Percentiles rank a stretch among this genome's conserved stretches.
Conservation (phyloP, 2,329 filamentous ascomycete genomes). For the Coleophoma eucalyptorum region DNA sequence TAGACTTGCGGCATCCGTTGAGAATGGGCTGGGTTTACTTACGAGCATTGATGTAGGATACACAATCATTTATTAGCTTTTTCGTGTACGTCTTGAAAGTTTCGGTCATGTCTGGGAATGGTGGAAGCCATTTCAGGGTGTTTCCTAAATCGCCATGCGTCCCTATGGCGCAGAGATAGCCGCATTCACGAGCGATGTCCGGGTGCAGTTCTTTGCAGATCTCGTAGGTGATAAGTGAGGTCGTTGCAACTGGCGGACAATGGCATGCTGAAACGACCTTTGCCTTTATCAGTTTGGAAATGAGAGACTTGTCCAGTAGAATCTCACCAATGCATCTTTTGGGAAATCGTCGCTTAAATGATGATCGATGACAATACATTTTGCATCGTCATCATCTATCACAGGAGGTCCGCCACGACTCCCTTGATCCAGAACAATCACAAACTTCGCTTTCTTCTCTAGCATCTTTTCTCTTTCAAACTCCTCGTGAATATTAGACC, state of each 20-base stretch:
- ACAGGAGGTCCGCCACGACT: conserved; percentile 51
- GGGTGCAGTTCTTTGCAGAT: conserved; percentile 56
- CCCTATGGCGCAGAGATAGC: conserved; percentile 61
- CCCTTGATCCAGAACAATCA: conserved; percentile 65
- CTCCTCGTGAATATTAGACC: conserved; percentile 52
- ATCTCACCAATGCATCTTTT: conserved; percentile 23
- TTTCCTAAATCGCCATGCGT: conserved; percentile 66
- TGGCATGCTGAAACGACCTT: conserved; percentile 59
- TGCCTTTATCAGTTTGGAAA: conserved; percentile 24
- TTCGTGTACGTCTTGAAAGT: conserved; percentile 59
- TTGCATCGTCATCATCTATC: conserved; percentile 40
- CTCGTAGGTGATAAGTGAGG: conserved; percentile 58
- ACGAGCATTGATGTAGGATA: conserved; percentile 60
- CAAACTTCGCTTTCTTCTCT: conserved; percentile 44
- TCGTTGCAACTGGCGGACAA: conserved; percentile 62
- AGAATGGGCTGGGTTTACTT: conserved; percentile 1
- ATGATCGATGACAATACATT: conserved; percentile 60
- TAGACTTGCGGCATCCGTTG: neutral
- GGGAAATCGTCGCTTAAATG: conserved; percentile 58
- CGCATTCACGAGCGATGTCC: conserved; percentile 43
- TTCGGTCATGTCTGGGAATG: conserved; percentile 61
- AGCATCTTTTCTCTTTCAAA: conserved; percentile 48
- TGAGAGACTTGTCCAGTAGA: neutral
- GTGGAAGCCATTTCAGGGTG: conserved; percentile 59
- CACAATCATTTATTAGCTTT: conserved; percentile 58